Conservation (phyloP, 1,139 yeast genomes). For the Hansenula sp. region DNA sequence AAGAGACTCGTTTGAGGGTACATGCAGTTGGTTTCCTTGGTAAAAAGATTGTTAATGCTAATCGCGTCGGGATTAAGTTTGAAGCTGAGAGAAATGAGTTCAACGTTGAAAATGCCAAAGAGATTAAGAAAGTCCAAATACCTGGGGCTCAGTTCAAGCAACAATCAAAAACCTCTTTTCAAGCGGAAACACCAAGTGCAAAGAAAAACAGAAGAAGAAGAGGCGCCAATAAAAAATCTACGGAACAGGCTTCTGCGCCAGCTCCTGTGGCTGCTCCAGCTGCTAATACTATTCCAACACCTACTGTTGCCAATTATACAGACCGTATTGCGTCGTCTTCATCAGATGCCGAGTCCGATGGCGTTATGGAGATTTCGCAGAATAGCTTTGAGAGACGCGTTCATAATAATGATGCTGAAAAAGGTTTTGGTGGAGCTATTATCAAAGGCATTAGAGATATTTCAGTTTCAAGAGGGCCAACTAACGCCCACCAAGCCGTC, state of each 20-base stretch:
- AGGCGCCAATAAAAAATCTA: neutral
- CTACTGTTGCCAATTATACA: neutral
- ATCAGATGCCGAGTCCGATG: conserved; percentile 1
- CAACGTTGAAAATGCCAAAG: conserved; percentile 12
- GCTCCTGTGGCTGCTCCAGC: neutral
- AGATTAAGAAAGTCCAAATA: conserved; percentile 2
- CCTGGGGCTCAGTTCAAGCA: neutral
- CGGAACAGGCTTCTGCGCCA: neutral
- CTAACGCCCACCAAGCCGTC: neutral
- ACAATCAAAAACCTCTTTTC: neutral
- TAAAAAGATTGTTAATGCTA: conserved; percentile 25
- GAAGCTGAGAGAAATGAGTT: conserved; percentile 17
- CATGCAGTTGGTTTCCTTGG: conserved; percentile 34
- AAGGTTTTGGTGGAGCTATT: neutral
- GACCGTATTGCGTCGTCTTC: neutral
- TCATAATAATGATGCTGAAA: neutral
- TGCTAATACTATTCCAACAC: no score
- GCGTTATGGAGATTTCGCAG: conserved; percentile 5
- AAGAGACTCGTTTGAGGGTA: conserved; percentile 33
- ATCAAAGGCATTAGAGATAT: neutral
- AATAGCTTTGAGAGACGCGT: neutral
- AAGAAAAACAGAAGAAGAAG: conserved; percentile 1
- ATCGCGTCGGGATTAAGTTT: conserved; percentile 31
- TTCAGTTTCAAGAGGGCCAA: neutral
- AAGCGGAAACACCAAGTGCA: neutral